These are phyloP conservation scores for Cladorrhinum sp. DNA, from an alignment of 2,329 filamentous ascomycete genomes.

Conservation along the genomic window DNA sequence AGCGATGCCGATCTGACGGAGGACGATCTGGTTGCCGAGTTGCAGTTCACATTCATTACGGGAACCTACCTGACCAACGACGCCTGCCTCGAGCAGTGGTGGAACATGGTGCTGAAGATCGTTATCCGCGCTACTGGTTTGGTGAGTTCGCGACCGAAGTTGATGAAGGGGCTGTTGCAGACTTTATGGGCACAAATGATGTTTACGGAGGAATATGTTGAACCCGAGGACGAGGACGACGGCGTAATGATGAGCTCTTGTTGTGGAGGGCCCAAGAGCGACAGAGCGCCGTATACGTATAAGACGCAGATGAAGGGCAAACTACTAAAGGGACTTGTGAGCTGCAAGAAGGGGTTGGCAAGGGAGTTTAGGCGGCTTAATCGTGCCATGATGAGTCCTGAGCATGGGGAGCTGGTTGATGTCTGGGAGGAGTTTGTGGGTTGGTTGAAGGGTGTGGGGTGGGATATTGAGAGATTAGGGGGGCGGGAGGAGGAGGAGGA, in stretches of 20 bases:
- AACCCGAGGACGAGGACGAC: conserved; percentile 19
- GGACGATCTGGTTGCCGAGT: conserved; percentile 53
- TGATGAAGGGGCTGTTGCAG: conserved; percentile 47
- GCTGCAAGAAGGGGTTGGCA: conserved; percentile 52
- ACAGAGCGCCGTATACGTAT: conserved; percentile 32
- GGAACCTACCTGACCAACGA: conserved; percentile 57
- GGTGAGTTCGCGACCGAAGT: conserved; percentile 39
- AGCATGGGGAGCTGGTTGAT: conserved; percentile 36
- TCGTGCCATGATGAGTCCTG: neutral
- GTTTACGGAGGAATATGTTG: conserved; percentile 50
- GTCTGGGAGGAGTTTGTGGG: conserved; percentile 50
- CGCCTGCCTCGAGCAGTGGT: conserved; percentile 61
- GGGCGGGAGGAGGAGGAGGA: neutral
- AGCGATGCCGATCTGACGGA: conserved; percentile 27
- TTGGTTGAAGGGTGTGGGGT: conserved; percentile 48
- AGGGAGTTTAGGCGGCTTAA: neutral
- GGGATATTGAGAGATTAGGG: conserved; percentile 45
- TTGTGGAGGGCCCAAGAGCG: conserved; percentile 12
- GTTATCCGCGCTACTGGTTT: conserved; percentile 51
- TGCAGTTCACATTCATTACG: conserved; percentile 58
- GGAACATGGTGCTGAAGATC: conserved; percentile 50
- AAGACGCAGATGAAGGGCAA: conserved; percentile 31
- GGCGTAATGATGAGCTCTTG: neutral
- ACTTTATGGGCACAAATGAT: conserved; percentile 54
- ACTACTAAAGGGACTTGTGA: conserved; percentile 47